A percentile compares a stretch with the other conserved stretches of the same genome.
phyloP scores from a whole-genome alignment of 768 basidiomycete species.

The Cantharellus anzutake region DNA sequence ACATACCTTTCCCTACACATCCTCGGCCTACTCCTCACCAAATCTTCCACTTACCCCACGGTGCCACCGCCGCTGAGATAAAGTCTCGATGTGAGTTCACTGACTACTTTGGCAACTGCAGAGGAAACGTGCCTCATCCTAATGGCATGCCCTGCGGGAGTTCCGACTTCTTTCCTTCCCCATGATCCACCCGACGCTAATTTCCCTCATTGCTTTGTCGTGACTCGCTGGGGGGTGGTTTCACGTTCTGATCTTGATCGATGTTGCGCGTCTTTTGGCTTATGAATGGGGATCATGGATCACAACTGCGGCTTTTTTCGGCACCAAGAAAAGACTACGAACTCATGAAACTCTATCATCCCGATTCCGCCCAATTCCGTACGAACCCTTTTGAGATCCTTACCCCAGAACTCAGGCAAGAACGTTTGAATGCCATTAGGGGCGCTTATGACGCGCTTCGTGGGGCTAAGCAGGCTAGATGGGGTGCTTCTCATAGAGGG shows the following conservation, averaged over 20 bases:
- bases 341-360: conserved; percentile 63
- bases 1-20: conserved; percentile 30
- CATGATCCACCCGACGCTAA: neutral
- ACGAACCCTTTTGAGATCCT: conserved; percentile 27
- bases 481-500: neutral
- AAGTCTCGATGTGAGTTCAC: conserved; percentile 34
- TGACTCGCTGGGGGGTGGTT: neutral
- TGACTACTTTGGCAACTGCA: neutral
- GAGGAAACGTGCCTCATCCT: neutral
- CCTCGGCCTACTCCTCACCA: conserved; percentile 39
- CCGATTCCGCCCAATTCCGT: conserved; percentile 37
- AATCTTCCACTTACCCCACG: conserved; percentile 39
- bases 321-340: conserved; percentile 38
- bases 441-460: conserved; percentile 45
- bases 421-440: conserved; percentile 49
- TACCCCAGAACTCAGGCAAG: conserved; percentile 17
- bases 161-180: neutral
- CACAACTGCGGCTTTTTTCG: neutral
- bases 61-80: conserved; percentile 32
- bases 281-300: neutral
- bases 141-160: neutral
- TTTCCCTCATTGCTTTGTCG: neutral
- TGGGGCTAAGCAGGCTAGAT: neutral
- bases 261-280: neutral
- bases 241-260: neutral